Evolutionary conservation across 2,329 filamentous ascomycete species (phyloP), one percentile per base, ranked within the genome.

Genomic region (Colletotrichum siamense): DNA sequence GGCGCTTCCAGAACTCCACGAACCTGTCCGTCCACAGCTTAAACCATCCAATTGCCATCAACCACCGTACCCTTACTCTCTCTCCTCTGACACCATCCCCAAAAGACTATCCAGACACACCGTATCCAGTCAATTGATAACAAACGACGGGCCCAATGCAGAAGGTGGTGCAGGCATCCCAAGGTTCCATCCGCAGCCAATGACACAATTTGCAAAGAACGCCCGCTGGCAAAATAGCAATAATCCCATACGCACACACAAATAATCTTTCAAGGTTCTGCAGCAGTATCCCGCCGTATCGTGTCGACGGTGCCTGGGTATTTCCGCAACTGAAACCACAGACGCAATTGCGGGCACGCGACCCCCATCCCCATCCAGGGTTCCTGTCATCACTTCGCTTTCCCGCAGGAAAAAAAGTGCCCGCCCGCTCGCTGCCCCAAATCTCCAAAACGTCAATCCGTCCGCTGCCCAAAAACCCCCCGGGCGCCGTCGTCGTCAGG

Each of bases 331-430:
- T 64, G 70, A 76, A 65, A 69, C 65, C 63, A 22, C 16, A 34
- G 44, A 59, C 39, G 34, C 63, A 67, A 63, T 75, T 72, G 69
- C 70, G 57, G 69, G 57, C 73, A 76, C 73, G 64, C 70, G 64
- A 73, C 70, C 73, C 49, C 70, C 69, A 49, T 68, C 39, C 39
- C 26, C 62, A 18, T 68, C 55, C 24, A 62, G 57, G 61, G 61
- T 62, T 44, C 61, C 55, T 22, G 12, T 61, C 16, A 26, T 16
- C 61, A 34, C 61, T n/a, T 34, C 30, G 5, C 16, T 18, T 30
- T 49, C 67, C 18, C 22, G 24, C 8, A 28, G 18, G 18, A 34
- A 62, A 30, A 26, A 13, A 30, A n/a, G 59, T 18, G 18, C 59
- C 59, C 26, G 59, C 55, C 55, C 16, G 55, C 9, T 28, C 0